These are phyloP conservation scores for Umbilicaria muhlenbergii DNA, from an alignment of 495 filamentous ascomycete species.

Conservation along the genomic window DNA sequence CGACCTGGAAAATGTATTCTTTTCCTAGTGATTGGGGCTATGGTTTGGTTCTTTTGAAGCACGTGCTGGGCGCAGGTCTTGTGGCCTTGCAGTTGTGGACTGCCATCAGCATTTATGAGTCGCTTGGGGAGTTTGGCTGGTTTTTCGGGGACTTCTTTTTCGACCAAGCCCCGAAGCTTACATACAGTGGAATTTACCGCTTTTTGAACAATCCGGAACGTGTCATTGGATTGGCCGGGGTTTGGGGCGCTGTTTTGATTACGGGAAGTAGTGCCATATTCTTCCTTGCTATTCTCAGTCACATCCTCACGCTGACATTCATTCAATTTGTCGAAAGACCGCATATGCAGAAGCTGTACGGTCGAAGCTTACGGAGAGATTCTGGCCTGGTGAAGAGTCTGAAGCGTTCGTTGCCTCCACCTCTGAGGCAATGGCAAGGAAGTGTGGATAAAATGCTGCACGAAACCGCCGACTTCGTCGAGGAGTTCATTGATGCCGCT, in stretches of 20 bases:
- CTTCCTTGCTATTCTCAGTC: conserved; percentile 68
- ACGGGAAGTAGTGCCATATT: conserved; percentile 75
- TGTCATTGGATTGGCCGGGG: conserved; percentile 81
- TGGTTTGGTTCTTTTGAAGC: conserved; percentile 68
- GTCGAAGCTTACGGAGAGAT: conserved; percentile 63
- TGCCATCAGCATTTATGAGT: conserved; percentile 83
- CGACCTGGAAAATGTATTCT: conserved; percentile 91
- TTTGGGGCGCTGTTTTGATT: conserved; percentile 90
- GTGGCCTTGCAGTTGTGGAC: conserved; percentile 89
- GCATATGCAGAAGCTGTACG: conserved; percentile 98
- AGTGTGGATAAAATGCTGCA: conserved; percentile 78
- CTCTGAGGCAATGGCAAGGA: conserved; percentile 57
- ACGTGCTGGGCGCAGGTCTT: conserved; percentile 66
- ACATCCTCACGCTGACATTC: conserved; percentile 71
- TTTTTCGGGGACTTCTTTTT: conserved; percentile 99
- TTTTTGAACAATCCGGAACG: conserved; percentile 96
- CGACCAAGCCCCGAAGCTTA: conserved; percentile 64
- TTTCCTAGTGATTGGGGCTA: conserved; percentile 73
- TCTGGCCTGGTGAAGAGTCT: conserved; percentile 85
- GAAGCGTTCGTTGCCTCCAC: conserved; percentile 73
- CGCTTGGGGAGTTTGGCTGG: conserved; percentile 96
- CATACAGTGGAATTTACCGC: conserved; percentile 93
- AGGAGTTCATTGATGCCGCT: conserved; percentile 80
- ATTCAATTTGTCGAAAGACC: conserved; percentile 89
- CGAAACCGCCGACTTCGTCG: conserved; percentile 71